A percentile compares a stretch with the other conserved stretches of the same genome.
Evolutionary conservation across 2,329 filamentous ascomycete genomes (phyloP).

Genomic region (Aspergillus novoparasiticus): DNA sequence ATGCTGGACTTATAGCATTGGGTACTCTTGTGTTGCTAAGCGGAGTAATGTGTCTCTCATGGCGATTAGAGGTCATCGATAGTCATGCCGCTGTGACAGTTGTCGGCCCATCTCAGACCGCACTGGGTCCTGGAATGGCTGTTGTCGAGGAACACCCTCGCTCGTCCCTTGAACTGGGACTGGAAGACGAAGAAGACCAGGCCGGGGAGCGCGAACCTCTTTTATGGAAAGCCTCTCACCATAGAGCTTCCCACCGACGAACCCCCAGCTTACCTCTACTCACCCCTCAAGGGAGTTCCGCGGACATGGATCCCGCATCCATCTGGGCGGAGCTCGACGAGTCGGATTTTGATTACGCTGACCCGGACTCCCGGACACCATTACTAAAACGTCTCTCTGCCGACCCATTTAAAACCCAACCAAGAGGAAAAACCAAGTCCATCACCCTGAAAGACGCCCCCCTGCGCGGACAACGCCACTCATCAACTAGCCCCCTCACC

Average conservation of each 20-base stretch:
- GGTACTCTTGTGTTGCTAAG: slow-evolving; percentile 83
- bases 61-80: slow-evolving; percentile 76
- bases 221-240: slow-evolving; percentile 31
- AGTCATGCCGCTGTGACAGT: slow-evolving; percentile 37
- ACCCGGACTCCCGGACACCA: slow-evolving; percentile 14
- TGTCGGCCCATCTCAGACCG: slow-evolving; percentile 62
- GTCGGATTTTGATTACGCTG: slow-evolving; percentile 50
- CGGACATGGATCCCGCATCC: slow-evolving; percentile 69
- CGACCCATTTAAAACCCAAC: slow-evolving; percentile 20
- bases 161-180: slow-evolving; percentile 26
- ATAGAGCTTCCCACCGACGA: slow-evolving; percentile 33
- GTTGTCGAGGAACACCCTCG: slow-evolving; percentile 63
- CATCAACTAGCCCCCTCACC: slow-evolving; percentile 22
- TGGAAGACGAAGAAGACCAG: slow-evolving; percentile 44
- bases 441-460: slow-evolving; percentile 17
- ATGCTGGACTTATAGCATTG: slow-evolving; percentile 73
- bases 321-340: slow-evolving; percentile 91
- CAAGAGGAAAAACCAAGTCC: slow-evolving; percentile 28
- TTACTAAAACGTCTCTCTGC: slow-evolving; percentile 15
- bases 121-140: slow-evolving; percentile 79
- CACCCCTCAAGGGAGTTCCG: slow-evolving; percentile 50
- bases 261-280: slow-evolving; percentile 37
- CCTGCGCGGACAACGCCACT: slow-evolving; percentile 25
- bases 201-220: slow-evolving; percentile 45
- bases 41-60: slow-evolving; percentile 88